These are phyloP conservation scores for Westerdykella aurantiaca DNA, from an alignment of 2,329 filamentous ascomycete genomes.

Conservation along the genomic window DNA sequence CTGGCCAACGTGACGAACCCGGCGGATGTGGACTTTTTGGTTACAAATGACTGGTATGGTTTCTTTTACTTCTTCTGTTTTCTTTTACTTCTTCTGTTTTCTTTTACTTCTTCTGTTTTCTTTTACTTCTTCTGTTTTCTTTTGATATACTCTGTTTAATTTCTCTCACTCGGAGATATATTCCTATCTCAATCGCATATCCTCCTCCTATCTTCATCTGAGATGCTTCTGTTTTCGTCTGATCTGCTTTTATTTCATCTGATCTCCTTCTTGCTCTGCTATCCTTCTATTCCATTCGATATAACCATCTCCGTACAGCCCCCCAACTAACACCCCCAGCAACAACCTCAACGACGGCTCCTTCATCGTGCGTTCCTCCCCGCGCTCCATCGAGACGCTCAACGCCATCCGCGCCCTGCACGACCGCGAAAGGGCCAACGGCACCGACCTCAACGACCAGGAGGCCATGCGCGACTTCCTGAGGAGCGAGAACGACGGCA, in stretches of 20 bases:
- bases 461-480: conserved; percentile 35
- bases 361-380: conserved; percentile 33
- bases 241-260: too few species aligned
- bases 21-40: conserved; percentile 33
- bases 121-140: too few species aligned
- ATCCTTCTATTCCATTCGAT: too few species aligned
- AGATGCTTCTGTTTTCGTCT: background rate
- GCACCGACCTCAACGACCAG: conserved; percentile 33
- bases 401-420: conserved; percentile 23
- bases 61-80: background rate
- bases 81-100: background rate
- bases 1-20: conserved; percentile 26
- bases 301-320: too few species aligned
- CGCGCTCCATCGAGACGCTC: conserved; percentile 33
- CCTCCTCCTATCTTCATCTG: too few species aligned
- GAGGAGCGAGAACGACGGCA: conserved; percentile 14
- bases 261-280: too few species aligned
- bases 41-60: conserved; percentile 35
- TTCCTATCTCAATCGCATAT: too few species aligned
- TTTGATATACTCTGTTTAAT: too few species aligned
- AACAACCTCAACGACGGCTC: conserved; percentile 38
- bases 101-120: too few species aligned
- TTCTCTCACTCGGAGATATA: too few species aligned
- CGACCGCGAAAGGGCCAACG: conserved; percentile 17
- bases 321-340: conserved; percentile 1